Percentiles rank a stretch among this genome's conserved stretches.
These are phyloP conservation scores for Penicillium atrosanguineum DNA, from an alignment of 495 filamentous ascomycete species.

Conservation along the genomic window DNA sequence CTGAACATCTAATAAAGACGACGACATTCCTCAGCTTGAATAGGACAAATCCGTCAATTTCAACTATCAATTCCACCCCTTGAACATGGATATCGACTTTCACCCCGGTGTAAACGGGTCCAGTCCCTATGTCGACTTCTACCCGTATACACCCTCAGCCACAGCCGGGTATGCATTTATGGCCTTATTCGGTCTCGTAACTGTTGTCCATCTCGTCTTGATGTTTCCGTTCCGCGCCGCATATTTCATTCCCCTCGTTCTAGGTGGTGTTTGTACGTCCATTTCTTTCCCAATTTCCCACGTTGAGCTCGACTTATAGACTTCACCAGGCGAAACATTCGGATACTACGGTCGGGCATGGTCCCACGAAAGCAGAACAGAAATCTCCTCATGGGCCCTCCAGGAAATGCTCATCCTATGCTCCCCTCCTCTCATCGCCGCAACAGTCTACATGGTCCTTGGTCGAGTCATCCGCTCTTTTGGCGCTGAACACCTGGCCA, in stretches of 20 bases:
- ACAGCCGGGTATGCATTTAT: slow-evolving; percentile 48
- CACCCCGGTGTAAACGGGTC: slow-evolving; percentile 34
- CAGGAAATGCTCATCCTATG: slow-evolving; percentile 47
- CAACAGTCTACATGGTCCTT: slow-evolving; percentile 60
- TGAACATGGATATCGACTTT: slow-evolving; percentile 34
- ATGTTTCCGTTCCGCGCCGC: slow-evolving; percentile 43
- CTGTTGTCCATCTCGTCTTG: slow-evolving; percentile 38
- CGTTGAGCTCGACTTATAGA: neutral
- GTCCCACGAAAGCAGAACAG: slow-evolving; percentile 28
- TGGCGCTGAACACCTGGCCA: slow-evolving; percentile 41
- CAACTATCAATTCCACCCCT: neutral
- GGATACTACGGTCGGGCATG: slow-evolving; percentile 48
- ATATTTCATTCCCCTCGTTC: slow-evolving; percentile 55
- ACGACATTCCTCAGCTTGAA: neutral
- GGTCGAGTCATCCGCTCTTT: slow-evolving; percentile 50
- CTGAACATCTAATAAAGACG: neutral
- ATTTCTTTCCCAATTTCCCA: neutral
- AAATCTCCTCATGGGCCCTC: slow-evolving; percentile 34
- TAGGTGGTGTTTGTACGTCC: slow-evolving; percentile 56
- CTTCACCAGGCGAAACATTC: slow-evolving; percentile 39
- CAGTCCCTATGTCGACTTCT: slow-evolving; percentile 40
- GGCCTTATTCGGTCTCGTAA: slow-evolving; percentile 44
- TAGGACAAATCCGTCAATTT: neutral
- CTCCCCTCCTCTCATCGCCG: slow-evolving; percentile 48
- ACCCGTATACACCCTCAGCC: slow-evolving; percentile 47